Evolutionary conservation across 2,329 filamentous ascomycete genomes (phyloP).

Genomic region (Talaromyces sp.): DNA sequence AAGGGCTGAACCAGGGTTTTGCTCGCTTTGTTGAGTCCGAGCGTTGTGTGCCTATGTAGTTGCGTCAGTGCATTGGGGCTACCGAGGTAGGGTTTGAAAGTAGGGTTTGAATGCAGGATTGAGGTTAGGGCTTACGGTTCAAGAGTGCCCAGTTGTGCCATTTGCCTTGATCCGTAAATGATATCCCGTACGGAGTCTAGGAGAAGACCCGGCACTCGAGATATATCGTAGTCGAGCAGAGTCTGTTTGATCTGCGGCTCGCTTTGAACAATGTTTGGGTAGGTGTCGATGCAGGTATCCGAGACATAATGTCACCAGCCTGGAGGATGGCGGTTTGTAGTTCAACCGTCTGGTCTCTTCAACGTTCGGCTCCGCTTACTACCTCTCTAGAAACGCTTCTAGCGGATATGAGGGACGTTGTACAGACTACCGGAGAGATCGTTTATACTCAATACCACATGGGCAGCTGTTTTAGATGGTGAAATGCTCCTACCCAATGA

Average conservation of each 20-base stretch:
- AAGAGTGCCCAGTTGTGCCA: not conserved
- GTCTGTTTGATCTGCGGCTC: not conserved
- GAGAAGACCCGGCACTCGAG: not conserved
- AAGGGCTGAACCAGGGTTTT: not conserved
- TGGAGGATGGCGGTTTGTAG: not conserved
- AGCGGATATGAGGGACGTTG: not conserved
- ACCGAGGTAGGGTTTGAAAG: not conserved
- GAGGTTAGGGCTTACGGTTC: not conserved
- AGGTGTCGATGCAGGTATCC: not conserved
- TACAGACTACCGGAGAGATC: not conserved
- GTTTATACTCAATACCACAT: not conserved
- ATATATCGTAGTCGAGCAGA: not conserved
- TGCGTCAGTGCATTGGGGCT: not conserved
- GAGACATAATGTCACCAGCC: not conserved
- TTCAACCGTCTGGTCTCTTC: not conserved
- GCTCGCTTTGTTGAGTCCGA: slow-evolving; percentile 1
- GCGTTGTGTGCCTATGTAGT: not conserved
- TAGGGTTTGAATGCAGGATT: not conserved
- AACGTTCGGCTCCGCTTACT: not conserved
- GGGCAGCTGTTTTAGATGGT: not conserved
- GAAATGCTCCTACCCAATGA: not conserved
- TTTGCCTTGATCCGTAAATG: not conserved
- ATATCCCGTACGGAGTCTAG: not conserved
- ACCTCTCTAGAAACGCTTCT: not conserved
- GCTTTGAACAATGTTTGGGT: not conserved